Base-by-base conservation (phyloP, 768 basidiomycete species). In the Suillus hirtellus region DNA sequence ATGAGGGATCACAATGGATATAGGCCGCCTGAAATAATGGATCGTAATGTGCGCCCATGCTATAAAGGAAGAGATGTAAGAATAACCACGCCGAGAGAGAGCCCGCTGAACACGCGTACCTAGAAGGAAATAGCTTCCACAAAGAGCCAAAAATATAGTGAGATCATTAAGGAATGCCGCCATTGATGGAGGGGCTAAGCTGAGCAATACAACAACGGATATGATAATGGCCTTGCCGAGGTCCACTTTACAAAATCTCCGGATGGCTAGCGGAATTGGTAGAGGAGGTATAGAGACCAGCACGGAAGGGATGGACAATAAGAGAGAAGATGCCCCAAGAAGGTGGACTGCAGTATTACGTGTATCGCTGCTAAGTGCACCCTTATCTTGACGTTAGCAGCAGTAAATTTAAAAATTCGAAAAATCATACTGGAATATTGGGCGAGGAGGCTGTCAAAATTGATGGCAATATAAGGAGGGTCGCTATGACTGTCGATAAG, bases 21-120 rank as follows among this genome's bases (percentile, higher is more conserved):
- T 80, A 2, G 95, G 95, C 3, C 87, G 86, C 63, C 87, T 87
- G 77, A 97, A 89, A 71, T 93, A 88, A 77, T 96, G 95, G 4
- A 88, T 86, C 34, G 83, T 82, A 67, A 96, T 86, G 76, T 96
- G 94, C 60, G 92, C 76, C 56, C 93, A 70, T 17, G 93, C 90
- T 84, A 71, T 31, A 53, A 47, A 60, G 54, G 8, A 31, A 37
- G 11, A 58, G 42, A 55, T 31, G 21, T 19, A 50, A 46, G 21
- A 50, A 60, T 17, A 37, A 62, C 35, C 35, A 50, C 7, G 42
- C 62, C 55, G 53, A 38, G 31, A 43, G 34, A 31, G 12, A 42
- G 52, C 43, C 17, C 31, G 54, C 40, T 2, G 27, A 54, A 63
- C 8, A 14, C 42, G 62, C 78, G 58, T 68, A 84, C 86, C 85